Conservation (phyloP, 306 rosid genomes). For the Biancaea sappan region DNA sequence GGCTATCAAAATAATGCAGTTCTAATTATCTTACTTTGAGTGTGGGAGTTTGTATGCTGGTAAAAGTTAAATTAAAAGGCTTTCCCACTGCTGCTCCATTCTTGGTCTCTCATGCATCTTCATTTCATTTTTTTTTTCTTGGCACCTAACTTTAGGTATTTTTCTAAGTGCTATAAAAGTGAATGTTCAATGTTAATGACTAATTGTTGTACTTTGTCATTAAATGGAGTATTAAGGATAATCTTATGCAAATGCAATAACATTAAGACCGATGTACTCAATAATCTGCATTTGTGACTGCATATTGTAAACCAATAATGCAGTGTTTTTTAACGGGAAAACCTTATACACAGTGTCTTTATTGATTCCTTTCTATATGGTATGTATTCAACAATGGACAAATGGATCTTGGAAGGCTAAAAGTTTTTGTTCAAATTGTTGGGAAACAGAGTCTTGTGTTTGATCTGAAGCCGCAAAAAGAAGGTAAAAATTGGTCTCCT, state of each 20-base stretch:
- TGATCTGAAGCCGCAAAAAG: constrained; percentile 94
- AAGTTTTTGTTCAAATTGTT: constrained; percentile 68
- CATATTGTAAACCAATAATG: not conserved
- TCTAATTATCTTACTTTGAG: not conserved
- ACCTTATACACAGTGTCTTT: not conserved
- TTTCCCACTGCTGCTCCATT: not conserved
- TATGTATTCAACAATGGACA: constrained; percentile 84
- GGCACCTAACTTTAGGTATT: not conserved
- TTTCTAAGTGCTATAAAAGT: not conserved
- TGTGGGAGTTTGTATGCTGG: not conserved
- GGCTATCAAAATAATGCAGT: not conserved
- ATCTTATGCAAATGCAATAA: not conserved
- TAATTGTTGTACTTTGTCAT: not conserved
- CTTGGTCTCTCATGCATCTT: not conserved
- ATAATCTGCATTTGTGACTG: constrained; percentile 5
- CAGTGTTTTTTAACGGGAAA: not conserved
- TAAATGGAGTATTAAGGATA: not conserved
- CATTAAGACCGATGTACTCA: not conserved
- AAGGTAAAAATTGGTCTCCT: constrained; percentile 56
- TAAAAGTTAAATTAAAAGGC: not conserved
- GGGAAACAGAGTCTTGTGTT: constrained; percentile 88
- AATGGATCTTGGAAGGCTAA: constrained; percentile 84
- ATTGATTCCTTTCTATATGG: constrained; percentile 42
- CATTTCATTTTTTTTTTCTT: not conserved
- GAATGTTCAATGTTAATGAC: not conserved